phyloP scores from a whole-genome alignment of 177 flowering plant genomes.

The Tripterygium wilfordii region DNA sequence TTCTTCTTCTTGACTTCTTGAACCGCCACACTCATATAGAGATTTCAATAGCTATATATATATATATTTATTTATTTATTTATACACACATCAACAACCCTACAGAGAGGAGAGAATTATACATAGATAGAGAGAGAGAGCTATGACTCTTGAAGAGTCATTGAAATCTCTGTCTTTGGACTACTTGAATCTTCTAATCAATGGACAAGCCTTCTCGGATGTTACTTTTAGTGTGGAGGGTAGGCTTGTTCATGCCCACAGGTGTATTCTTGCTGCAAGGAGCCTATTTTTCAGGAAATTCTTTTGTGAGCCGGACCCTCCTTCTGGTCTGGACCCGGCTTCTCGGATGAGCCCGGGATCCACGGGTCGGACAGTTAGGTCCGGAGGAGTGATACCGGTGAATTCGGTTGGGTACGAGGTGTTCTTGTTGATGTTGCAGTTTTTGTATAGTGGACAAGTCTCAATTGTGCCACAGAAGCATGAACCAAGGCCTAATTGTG shows the following conservation, averaged over 20 bases:
- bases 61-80: no score
- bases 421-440: constrained; percentile 85
- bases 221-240: constrained; percentile 97
- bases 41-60: no score
- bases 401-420: constrained; percentile 96
- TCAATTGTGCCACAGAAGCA: constrained; percentile 93
- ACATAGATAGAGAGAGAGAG: no score
- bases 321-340: constrained; percentile 28
- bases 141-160: constrained; percentile 67
- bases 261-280: constrained; percentile 90
- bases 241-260: constrained; percentile 85
- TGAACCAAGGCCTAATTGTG: constrained; percentile 92
- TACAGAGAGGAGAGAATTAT: no score
- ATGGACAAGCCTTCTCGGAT: constrained; percentile 98
- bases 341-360: constrained; percentile 17
- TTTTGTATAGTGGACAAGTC: constrained; percentile 92
- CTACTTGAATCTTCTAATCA: constrained; percentile 89
- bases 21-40: no score
- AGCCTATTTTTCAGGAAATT: constrained; percentile 89
- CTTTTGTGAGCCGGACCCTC: constrained; percentile 73
- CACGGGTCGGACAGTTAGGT: constrained; percentile 6
- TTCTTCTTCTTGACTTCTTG: no score
- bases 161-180: constrained; percentile 86
- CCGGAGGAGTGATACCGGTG: constrained; percentile 91
- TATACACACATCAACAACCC: no score